phyloP scores from a whole-genome alignment of 2,329 filamentous ascomycete species.

The Pyrenochaeta sp. region DNA sequence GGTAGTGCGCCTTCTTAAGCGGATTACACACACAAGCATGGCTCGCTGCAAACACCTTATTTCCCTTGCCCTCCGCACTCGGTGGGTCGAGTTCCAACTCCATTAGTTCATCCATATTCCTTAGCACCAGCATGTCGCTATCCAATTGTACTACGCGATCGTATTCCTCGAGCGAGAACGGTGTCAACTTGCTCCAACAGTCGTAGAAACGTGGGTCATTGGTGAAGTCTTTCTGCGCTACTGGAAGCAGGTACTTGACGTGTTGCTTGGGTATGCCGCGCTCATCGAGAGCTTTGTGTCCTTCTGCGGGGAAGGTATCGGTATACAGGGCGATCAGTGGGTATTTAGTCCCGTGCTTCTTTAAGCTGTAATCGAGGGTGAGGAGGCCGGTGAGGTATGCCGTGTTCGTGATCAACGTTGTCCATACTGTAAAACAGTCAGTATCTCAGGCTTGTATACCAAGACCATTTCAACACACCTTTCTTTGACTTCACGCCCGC shows the following conservation, averaged over 20 bases:
- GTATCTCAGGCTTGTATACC: conserved; percentile 15
- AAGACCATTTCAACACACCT: conserved; percentile 33
- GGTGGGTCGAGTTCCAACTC: conserved; percentile 74
- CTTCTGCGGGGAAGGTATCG: conserved; percentile 73
- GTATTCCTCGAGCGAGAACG: conserved; percentile 80
- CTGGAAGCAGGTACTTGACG: conserved; percentile 77
- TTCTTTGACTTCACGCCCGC: conserved; percentile 47
- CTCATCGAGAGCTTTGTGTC: conserved; percentile 72
- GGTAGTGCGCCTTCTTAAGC: conserved; percentile 79
- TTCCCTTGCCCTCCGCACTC: conserved; percentile 60
- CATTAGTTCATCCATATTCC: conserved; percentile 95
- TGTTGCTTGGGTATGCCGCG: conserved; percentile 74
- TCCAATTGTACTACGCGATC: conserved; percentile 83
- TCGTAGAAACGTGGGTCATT: conserved; percentile 87
- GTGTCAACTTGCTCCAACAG: conserved; percentile 86
- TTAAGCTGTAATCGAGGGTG: conserved; percentile 80
- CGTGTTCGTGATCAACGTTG: conserved; percentile 84
- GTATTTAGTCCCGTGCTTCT: conserved; percentile 70
- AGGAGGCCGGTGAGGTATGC: conserved; percentile 83
- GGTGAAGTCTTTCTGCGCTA: conserved; percentile 70
- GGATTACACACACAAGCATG: conserved; percentile 91
- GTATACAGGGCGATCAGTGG: conserved; percentile 87
- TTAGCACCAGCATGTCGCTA: conserved; percentile 83
- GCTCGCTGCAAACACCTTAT: conserved; percentile 79
- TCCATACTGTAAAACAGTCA: conserved; percentile 72